These are phyloP conservation scores for Citrus sinensis DNA, from an alignment of 345 rosid species.

Conservation along the genomic window DNA sequence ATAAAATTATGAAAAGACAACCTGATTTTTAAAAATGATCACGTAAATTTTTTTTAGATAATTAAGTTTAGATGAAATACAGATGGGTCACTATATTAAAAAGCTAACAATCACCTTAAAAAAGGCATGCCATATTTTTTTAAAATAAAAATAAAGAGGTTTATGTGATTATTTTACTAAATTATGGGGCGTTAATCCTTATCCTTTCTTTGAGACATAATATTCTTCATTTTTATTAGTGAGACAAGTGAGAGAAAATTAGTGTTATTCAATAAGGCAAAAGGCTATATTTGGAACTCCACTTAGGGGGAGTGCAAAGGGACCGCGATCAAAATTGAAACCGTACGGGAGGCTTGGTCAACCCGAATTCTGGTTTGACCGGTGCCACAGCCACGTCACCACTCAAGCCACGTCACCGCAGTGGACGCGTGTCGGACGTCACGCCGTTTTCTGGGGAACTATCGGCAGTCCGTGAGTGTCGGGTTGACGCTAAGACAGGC, in stretches of 20 bases:
- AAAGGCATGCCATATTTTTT: too few relatives aligned
- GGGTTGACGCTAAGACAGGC: constrained; percentile 26
- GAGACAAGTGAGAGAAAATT: background rate
- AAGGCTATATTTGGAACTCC: constrained; percentile 8
- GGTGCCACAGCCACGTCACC: background rate
- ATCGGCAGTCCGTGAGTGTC: constrained; percentile 15
- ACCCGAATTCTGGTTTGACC: constrained; percentile 13
- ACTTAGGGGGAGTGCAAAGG: background rate
- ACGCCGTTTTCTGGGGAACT: background rate
- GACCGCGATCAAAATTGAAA: background rate
- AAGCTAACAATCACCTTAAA: too few relatives aligned
- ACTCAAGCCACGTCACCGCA: background rate
- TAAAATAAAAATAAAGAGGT: too few relatives aligned
- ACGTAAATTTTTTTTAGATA: too few relatives aligned
- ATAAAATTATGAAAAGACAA: too few relatives aligned
- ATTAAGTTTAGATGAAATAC: too few relatives aligned
- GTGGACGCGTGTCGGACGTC: background rate
- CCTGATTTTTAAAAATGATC: too few relatives aligned
- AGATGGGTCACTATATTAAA: too few relatives aligned
- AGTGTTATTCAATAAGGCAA: background rate
- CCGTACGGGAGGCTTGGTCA: constrained; percentile 15
- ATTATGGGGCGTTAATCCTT: too few relatives aligned
- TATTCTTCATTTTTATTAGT: background rate
- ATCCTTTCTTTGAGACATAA: too few relatives aligned
- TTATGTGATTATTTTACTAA: too few relatives aligned